These are phyloP conservation scores for Cercospora sojina DNA, from an alignment of 2,329 filamentous ascomycete species.

Conservation along the genomic window DNA sequence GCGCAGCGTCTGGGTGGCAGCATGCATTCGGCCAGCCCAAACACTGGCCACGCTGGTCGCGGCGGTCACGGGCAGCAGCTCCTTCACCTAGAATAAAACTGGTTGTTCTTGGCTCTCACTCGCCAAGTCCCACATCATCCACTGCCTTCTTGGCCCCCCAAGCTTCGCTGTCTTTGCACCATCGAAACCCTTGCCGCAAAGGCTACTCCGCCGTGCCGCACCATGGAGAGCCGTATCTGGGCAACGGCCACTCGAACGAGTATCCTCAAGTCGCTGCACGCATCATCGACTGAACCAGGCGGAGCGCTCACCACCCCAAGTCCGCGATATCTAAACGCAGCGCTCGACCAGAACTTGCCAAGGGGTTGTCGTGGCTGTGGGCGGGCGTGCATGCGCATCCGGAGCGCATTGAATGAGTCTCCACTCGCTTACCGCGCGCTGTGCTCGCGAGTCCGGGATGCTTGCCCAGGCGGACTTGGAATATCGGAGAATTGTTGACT, in stretches of 20 bases:
- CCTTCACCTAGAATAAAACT: constrained; percentile 13
- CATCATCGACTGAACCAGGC: constrained; percentile 1
- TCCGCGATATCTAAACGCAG: neutral
- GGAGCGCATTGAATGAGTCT: neutral
- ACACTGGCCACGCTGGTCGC: neutral
- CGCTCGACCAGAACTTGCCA: neutral
- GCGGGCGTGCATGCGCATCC: neutral
- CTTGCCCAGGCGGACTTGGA: constrained; percentile 13
- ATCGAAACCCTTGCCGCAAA: constrained; percentile 7
- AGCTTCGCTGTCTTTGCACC: constrained; percentile 15
- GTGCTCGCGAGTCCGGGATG: constrained; percentile 10
- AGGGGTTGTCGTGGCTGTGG: neutral
- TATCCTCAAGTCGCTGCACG: neutral
- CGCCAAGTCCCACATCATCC: constrained; percentile 19
- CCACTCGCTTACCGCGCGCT: constrained; percentile 6
- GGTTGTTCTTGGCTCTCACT: constrained; percentile 6
- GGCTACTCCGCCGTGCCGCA: constrained; percentile 20
- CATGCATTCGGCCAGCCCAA: neutral
- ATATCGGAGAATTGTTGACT: constrained; percentile 21
- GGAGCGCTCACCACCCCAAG: neutral
- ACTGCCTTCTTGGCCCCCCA: constrained; percentile 10
- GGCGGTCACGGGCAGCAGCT: constrained; percentile 3
- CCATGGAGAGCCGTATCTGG: constrained; percentile 23
- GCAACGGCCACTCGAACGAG: constrained; percentile 3
- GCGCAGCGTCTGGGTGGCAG: neutral